These are phyloP conservation scores for Trichoderma hamatum DNA, from an alignment of 2,329 filamentous ascomycete species.

Conservation along the genomic window DNA sequence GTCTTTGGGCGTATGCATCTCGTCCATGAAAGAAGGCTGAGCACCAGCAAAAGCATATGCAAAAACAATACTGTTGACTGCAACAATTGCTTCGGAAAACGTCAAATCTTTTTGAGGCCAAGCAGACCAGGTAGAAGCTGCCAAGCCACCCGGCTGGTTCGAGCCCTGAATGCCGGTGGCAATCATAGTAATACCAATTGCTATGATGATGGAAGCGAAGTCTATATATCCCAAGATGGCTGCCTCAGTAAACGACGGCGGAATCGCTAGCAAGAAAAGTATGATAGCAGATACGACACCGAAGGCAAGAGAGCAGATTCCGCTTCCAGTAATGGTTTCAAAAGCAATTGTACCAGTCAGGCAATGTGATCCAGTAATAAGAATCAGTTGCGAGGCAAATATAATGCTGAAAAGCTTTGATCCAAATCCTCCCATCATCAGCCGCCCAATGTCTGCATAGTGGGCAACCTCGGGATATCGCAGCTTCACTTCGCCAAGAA, in stretches of 20 bases:
- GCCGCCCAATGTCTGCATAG: conserved; percentile 68
- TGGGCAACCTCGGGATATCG: conserved; percentile 60
- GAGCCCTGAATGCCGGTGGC: conserved; percentile 57
- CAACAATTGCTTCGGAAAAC: conserved; percentile 61
- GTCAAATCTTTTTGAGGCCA: conserved; percentile 50
- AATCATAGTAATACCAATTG: conserved; percentile 68
- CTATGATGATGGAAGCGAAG: conserved; percentile 64
- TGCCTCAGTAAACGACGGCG: conserved; percentile 53
- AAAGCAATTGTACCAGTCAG: conserved; percentile 71
- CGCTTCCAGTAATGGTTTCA: conserved; percentile 64
- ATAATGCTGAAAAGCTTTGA: conserved; percentile 64
- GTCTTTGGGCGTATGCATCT: conserved; percentile 54
- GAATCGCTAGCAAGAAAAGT: conserved; percentile 50
- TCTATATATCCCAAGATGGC: conserved; percentile 55
- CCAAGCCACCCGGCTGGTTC: conserved; percentile 38
- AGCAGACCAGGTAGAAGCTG: conserved; percentile 45
- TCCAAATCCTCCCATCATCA: conserved; percentile 63
- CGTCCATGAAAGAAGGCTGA: conserved; percentile 57
- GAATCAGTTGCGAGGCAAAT: conserved; percentile 66
- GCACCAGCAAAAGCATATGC: conserved; percentile 63
- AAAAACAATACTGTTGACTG: conserved; percentile 70
- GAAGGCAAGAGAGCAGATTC: conserved; percentile 50
- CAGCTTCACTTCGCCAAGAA: conserved; percentile 53
- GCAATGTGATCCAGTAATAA: conserved; percentile 71
- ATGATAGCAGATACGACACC: conserved; percentile 51